Base-by-base conservation (phyloP, 2,329 filamentous ascomycete species). In the Colletotrichum limetticola region DNA sequence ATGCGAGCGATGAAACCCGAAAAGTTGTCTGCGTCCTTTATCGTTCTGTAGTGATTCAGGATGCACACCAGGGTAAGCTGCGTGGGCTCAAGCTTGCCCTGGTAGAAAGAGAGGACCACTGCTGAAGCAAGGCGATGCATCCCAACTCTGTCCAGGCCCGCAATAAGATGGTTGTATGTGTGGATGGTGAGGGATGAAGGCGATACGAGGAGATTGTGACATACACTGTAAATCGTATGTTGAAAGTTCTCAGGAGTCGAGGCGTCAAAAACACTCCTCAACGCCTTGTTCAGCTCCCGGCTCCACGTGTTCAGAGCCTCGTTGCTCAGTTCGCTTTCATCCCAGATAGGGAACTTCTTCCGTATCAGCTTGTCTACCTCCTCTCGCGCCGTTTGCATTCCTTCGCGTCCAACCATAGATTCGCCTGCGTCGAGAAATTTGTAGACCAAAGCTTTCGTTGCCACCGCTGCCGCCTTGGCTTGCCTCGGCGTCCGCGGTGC, bases 81-180 rank as follows among this genome's bases (percentile, higher is more conserved):
- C 0, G 88, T 89, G 2, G 88, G 87, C 46, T 78, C 82, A 56
- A 88, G 77, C 4, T 80, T 80, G 49, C 83, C 87, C 11, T 82
- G 76, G 55, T 89, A 80, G 65, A 90, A 88, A 0, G 85, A 87
- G 62, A 88, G 80, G 24, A 90, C 83, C 37, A 92, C 84, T n/a
- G 84, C 77, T 49, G 90, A 84, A 4, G 88, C 86, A 22, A 92
- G 82, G 49, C 83, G 81, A 68, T 86, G 83, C 65, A 87, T 83
- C 32, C 86, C 83, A 5, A 87, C 79, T 37, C 85, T 84, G 65
- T 88, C 86, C 63, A 96, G 91, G n/a, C 89, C 89, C n/a, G 89
- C 80, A 3, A 96, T 87, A 30, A 97, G 85, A 14, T 88, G 87
- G 78, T 95, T 95, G 83, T 91, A 94, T 4, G 91, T 94, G 75